Base-by-base conservation (phyloP, 345 rosid genomes). In the Ailanthus altissimus region DNA sequence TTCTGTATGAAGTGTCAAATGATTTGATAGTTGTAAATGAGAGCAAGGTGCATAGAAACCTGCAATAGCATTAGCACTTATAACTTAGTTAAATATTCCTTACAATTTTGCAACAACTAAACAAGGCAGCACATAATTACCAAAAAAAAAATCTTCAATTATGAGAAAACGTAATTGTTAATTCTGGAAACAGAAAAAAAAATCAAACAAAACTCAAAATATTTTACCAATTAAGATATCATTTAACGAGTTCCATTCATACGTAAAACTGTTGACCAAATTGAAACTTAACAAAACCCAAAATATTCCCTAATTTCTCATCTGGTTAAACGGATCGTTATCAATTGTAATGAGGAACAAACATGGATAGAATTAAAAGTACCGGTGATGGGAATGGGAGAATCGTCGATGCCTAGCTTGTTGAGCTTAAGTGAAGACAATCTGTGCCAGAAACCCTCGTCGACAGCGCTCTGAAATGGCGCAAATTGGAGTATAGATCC, bases 401-500 rank as follows among this genome's bases (percentile, higher is more conserved):
- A 96, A 84, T 96, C 97, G 73, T 94, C 97, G 82, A 96, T 86
- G 79, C 98, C 91, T 42, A 92, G 78, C 79, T 89, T 85, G 82
- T 96, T 90, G 81, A 96, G 98, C 84, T 93, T 93, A 84, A 92
- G 45, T 77, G 93, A 91, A 76, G 97, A 93, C 72, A 94, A 84
- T 77, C 88, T 83, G 67, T 92, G 98, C 99, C 98, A 96, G 83
- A 96, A 93, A 74, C 97, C 94, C 80, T 96, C 98, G 61, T 94
- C 98, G 3, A 89, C 97, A 4, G 85, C 83, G 75, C 97, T 92
- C 81, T 90, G 88, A 69, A 93, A 86, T 32, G 94, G 91, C 23
- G 91, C 90, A 81, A 96, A 94, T 83, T 88, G 92, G 38, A 96
- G 95, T 14, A 90, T 73, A 6, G 89, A 68, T 77, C 84, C 70